These are phyloP conservation scores for Trichoderma sp. DNA, from an alignment of 2,329 filamentous ascomycete genomes.

Conservation along the genomic window DNA sequence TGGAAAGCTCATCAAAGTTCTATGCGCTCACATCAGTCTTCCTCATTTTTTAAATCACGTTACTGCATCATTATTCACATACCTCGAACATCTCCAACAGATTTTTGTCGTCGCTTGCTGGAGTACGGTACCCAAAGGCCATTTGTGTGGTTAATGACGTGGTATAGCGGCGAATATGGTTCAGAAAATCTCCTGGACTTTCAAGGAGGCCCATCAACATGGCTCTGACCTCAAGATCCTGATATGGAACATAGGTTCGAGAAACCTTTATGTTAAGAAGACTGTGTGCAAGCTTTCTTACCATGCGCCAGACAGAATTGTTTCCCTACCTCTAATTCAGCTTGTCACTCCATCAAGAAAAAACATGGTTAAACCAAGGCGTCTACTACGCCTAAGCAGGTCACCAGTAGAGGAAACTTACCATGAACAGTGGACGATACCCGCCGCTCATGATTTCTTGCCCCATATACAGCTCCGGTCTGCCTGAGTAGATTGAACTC, in stretches of 20 bases:
- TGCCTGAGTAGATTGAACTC: constrained; percentile 37
- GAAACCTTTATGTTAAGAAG: constrained; percentile 4
- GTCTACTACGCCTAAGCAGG: background rate
- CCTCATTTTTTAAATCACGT: too few relatives aligned
- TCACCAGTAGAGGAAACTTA: background rate
- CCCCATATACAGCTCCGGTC: constrained; percentile 8
- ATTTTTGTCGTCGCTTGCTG: background rate
- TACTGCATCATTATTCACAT: background rate
- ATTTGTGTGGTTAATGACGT: constrained; percentile 14
- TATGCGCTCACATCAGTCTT: background rate
- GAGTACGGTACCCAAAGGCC: constrained; percentile 8
- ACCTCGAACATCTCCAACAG: constrained; percentile 1
- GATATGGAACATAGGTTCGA: constrained; percentile 14
- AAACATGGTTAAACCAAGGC: background rate
- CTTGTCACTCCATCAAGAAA: too few relatives aligned
- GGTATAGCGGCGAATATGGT: constrained; percentile 8
- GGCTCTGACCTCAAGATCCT: constrained; percentile 5
- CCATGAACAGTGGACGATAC: constrained; percentile 1
- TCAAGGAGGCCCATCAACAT: constrained; percentile 8
- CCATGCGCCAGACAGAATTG: background rate
- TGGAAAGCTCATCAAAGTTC: constrained; percentile 13
- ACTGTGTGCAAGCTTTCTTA: constrained; percentile 6
- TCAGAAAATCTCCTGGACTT: background rate
- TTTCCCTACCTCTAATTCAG: background rate
- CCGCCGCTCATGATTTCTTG: constrained; percentile 12